phyloP scores from a whole-genome alignment of 2,329 filamentous ascomycete species.

The Didymella sp. region DNA sequence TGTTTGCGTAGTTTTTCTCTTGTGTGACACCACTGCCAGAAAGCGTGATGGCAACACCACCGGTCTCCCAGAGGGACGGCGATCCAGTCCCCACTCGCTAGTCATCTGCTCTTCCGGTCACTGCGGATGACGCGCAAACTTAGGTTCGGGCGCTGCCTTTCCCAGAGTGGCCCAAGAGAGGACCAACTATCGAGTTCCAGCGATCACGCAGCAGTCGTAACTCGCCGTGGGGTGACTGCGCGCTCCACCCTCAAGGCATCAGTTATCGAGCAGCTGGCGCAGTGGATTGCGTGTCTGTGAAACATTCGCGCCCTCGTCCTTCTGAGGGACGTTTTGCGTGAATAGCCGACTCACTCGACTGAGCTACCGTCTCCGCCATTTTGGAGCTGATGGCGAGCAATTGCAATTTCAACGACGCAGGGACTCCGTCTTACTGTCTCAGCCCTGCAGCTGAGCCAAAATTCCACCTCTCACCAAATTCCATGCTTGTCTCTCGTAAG shows the following conservation, averaged over 20 bases:
- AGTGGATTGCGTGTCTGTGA: conserved; percentile 15
- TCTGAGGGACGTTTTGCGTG: conserved; percentile 15
- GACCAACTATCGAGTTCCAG: conserved; percentile 37
- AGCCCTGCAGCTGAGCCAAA: conserved; percentile 39
- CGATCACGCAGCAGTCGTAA: conserved; percentile 34
- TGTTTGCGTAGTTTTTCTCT: neutral
- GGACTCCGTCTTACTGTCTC: conserved; percentile 37
- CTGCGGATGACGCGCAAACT: conserved; percentile 38
- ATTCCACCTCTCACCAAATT: conserved; percentile 15
- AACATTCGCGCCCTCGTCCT: conserved; percentile 7
- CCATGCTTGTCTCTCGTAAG: conserved; percentile 28
- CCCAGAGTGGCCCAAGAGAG: conserved; percentile 26
- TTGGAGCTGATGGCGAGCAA: conserved; percentile 26
- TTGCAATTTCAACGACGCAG: conserved; percentile 26
- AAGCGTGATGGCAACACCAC: conserved; percentile 28
- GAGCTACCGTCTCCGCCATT: conserved; percentile 26
- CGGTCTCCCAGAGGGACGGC: conserved; percentile 34
- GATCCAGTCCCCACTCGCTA: conserved; percentile 23
- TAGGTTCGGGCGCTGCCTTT: conserved; percentile 40
- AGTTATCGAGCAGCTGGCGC: conserved; percentile 5
- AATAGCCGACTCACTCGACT: conserved; percentile 21
- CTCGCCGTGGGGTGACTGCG: conserved; percentile 11
- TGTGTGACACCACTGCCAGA: conserved; percentile 26
- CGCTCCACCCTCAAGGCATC: conserved; percentile 8
- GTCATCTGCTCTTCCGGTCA: conserved; percentile 47